Base-by-base conservation (phyloP, 139 green algal genomes). In the Volvox reticuliferus region DNA sequence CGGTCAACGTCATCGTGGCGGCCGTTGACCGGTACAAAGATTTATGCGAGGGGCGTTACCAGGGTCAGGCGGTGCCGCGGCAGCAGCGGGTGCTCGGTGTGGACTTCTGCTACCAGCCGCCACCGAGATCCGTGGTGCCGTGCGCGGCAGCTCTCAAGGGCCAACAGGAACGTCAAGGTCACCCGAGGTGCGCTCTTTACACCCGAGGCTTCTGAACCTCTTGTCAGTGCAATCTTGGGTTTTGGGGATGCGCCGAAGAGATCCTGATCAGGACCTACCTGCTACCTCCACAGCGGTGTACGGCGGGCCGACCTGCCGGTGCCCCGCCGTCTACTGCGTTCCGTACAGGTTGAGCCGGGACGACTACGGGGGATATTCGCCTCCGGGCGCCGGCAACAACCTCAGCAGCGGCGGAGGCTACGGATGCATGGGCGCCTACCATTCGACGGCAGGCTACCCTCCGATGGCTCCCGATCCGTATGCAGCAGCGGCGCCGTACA, bases 21-120 rank as follows among this genome's bases (percentile, higher is more conserved):
- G 92, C 92, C 0, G 94, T 99, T 16, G 95, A 98, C 63, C 94
- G 97, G 21, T 99, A 99, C 96, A 98, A 97, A 90, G 97, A 98
- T 77, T 95, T 99, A 65, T 99, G 97, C 79, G 97, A 99, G 88
- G 95, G 96, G 5, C 93, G 92, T 2, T 96, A 94, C 89, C 91
- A 88, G 36, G 94, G 97, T 69, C 94, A 97, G 91, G 93, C 91
- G 63, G 97, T 99, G 50, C 89, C 94, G 0, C 94, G 96, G n/a
- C 65, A 92, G 30, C 97, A 99, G 91, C 86, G 87, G 18, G 95
- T 99, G 33, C 73, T 91, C n/a, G 96, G 97, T 3, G 94, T 98
- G 26, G 94, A 96, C n/a, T 99, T 99, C 90, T 93, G 78, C 87
- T 99, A 99, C 94, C 95, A 97, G 89, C 97, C 97, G 9, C 97